Evolutionary conservation across 2,329 filamentous ascomycete species (phyloP).

Genomic region (Emydomyces testavorans): DNA sequence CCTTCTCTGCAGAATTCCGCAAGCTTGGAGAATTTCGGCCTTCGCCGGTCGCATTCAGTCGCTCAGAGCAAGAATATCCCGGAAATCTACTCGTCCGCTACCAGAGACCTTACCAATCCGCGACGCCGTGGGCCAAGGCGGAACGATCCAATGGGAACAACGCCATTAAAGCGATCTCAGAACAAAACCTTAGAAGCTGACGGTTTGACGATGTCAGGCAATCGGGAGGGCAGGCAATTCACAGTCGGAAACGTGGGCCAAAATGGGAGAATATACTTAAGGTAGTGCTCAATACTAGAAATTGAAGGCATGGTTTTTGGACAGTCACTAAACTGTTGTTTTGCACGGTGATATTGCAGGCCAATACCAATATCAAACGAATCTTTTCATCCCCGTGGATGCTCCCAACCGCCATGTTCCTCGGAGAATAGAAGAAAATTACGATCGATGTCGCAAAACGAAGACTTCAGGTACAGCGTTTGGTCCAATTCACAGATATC

Average conservation of each 20-base stretch:
- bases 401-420: conserved; percentile 40
- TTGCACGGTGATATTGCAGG: not conserved
- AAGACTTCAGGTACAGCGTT: conserved; percentile 27
- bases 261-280: conserved; percentile 70
- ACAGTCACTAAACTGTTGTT: not conserved
- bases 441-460: conserved; percentile 24
- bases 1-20: conserved; percentile 1
- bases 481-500: conserved; percentile 36
- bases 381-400: conserved; percentile 19
- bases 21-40: conserved; percentile 12
- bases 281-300: too few species aligned
- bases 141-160: conserved; percentile 38
- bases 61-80: conserved; percentile 25
- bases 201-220: conserved; percentile 44
- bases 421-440: conserved; percentile 50
- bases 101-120: conserved; percentile 24
- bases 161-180: conserved; percentile 34
- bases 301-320: too few species aligned
- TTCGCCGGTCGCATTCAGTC: conserved; percentile 32
- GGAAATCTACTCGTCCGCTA: conserved; percentile 24
- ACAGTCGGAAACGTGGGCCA: conserved; percentile 72
- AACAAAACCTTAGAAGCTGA: conserved; percentile 50
- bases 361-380: conserved; percentile 18
- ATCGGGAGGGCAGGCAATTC: conserved; percentile 59
- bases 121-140: conserved; percentile 29